Evolutionary conservation across 1,139 yeast genomes (phyloP), one percentile per base, ranked within the genome.

Genomic region (Scheffersomyces insectosa): DNA sequence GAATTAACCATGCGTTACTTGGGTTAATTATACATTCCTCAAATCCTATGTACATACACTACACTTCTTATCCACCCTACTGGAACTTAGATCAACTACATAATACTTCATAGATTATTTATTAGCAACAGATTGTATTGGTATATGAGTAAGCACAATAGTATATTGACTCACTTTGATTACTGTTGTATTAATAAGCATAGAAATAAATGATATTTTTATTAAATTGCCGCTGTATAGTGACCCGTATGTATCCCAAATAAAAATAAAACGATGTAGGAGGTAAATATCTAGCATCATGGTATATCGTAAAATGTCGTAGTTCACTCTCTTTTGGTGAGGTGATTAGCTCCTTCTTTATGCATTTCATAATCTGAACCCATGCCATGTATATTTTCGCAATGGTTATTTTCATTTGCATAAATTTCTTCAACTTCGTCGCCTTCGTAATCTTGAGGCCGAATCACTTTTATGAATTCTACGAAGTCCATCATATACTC

Each of bases 1-100:
- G 98, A 91, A 66, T 65, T 87, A 42, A 85, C 96, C 5, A 86
- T 89, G 86, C 80, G 95, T 66, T 62, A 79, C 33, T 57, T 79
- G 41, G 73, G 69, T 39, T 73, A 46, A 55, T 13, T 8, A 7
- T 10, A 29, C 3, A 29, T 12, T 2, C 25, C 25, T 6, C 25
- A 20, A 20, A 8, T 20, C 6, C 25, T 20, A 20, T 20, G 25
- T 20, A 20, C 25, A 20, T 20, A 13, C 9, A 30, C 15, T 30
- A 30, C 15, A 30, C 33, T 20, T 20, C 25, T 20, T 20, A 7
- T 7, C 8, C 25, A 7, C 25, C 8, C 25, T 16, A 8, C 6
- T 20, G 25, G 25, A 20, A 7, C 8, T 20, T 7, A 20, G 25
- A 20, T 20, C 6, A 20, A 20, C 6, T 20, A 20, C 25, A 20